These are phyloP conservation scores for Asterochloris sp. DNA, from an alignment of 139 green algal genomes.

Conservation along the genomic window DNA sequence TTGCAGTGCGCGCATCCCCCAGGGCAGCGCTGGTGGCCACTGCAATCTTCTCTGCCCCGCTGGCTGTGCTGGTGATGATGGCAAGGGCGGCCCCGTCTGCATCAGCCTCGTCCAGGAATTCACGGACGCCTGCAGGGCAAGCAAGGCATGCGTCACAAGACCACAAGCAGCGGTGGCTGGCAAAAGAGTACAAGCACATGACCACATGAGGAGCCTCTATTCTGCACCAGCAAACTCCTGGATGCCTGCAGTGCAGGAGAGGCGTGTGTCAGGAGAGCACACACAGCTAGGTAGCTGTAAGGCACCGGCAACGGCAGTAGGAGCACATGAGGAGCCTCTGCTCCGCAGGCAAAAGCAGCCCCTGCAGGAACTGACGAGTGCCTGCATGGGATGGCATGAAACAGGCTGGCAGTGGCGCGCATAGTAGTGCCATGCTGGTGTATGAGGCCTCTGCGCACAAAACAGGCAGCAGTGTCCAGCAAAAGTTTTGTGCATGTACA, in stretches of 20 bases:
- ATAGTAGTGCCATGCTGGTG: neutral
- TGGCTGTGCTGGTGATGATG: slow-evolving; percentile 22
- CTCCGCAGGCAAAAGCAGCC: neutral
- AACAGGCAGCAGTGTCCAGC: neutral
- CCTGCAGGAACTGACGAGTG: neutral
- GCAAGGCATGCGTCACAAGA: neutral
- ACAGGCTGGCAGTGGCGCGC: neutral
- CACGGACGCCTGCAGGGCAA: neutral
- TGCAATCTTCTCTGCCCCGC: slow-evolving; percentile 6
- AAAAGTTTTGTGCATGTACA: neutral
- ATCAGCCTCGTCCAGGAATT: slow-evolving; percentile 41
- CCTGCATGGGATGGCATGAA: neutral
- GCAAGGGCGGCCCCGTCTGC: slow-evolving; percentile 22
- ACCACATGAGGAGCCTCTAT: neutral
- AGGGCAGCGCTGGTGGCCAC: neutral
- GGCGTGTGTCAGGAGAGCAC: neutral
- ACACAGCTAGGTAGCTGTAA: neutral
- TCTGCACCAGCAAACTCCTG: neutral
- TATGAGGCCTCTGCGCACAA: neutral
- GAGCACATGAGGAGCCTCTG: neutral
- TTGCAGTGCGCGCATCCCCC: neutral
- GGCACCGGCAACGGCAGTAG: too few relatives aligned
- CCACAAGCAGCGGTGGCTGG: neutral
- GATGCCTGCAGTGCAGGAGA: neutral
- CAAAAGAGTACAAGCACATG: neutral